A percentile compares a stretch with the other conserved stretches of the same genome.
These are phyloP conservation scores for Phoma sp. DNA, from an alignment of 2,329 filamentous ascomycete species.

Conservation along the genomic window DNA sequence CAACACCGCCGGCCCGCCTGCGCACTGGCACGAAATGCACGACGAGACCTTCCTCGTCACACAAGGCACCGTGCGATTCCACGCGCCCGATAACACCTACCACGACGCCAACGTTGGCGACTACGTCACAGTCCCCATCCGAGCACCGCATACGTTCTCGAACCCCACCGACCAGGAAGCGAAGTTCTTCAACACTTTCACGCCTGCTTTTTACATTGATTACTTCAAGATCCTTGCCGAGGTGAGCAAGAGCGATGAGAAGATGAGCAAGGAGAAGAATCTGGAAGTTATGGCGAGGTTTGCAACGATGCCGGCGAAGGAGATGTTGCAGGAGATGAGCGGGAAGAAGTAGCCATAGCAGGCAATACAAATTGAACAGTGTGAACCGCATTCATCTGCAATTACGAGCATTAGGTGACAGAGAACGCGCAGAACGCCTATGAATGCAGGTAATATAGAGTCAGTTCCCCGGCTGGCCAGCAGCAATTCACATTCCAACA, in stretches of 20 bases:
- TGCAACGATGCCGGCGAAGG: constrained; percentile 56
- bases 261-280: constrained; percentile 58
- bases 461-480: background rate
- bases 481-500: constrained; percentile 1
- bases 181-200: constrained; percentile 64
- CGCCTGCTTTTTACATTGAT: constrained; percentile 63
- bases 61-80: constrained; percentile 59
- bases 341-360: constrained; percentile 7
- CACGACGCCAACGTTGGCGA: constrained; percentile 60
- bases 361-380: background rate
- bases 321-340: constrained; percentile 41
- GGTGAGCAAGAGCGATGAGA: constrained; percentile 53
- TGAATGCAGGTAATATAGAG: background rate
- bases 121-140: constrained; percentile 62
- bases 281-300: constrained; percentile 58
- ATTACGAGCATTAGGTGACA: background rate
- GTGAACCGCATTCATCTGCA: too few species aligned
- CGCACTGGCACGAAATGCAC: constrained; percentile 63
- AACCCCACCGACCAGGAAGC: constrained; percentile 62
- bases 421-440: background rate
- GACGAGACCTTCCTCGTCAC: constrained; percentile 65
- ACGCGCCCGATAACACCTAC: constrained; percentile 52
- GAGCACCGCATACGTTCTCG: constrained; percentile 62
- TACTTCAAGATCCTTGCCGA: constrained; percentile 62
- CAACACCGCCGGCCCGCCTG: constrained; percentile 55